Conservation (phyloP, 2,329 filamentous ascomycete species). For the Bipolaris sorokiniana region DNA sequence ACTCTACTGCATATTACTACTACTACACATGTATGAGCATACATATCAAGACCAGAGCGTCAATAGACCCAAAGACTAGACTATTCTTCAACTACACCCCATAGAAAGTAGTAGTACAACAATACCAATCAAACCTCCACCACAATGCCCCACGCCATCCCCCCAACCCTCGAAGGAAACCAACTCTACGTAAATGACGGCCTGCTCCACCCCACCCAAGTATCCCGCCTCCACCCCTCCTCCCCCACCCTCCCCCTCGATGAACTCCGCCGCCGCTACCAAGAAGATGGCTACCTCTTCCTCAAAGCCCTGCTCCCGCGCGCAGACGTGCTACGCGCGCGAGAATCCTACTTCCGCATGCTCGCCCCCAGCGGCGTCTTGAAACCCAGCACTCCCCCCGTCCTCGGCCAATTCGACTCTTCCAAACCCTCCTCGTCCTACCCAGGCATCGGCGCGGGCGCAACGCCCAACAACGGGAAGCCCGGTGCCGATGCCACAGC, state of each 20-base stretch:
- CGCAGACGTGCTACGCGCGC: conserved; percentile 59
- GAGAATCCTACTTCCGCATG: conserved; percentile 61
- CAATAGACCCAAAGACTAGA: background rate
- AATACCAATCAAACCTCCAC: background rate
- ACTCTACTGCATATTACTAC: too few species aligned
- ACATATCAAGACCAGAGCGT: background rate
- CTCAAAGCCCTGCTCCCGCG: conserved; percentile 62
- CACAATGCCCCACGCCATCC: conserved; percentile 45
- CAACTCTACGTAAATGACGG: conserved; percentile 56
- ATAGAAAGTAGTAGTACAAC: background rate
- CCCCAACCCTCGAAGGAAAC: conserved; percentile 35
- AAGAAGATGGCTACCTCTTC: conserved; percentile 62
- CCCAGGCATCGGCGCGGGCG: conserved; percentile 62
- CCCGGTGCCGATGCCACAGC: conserved; percentile 52
- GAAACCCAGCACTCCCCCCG: conserved; percentile 58
- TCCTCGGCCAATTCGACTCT: conserved; percentile 62
- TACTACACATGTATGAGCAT: too few species aligned
- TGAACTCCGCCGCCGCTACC: conserved; percentile 56
- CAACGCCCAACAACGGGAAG: conserved; percentile 52
- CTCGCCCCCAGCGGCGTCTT: conserved; percentile 63
- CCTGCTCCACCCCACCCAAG: conserved; percentile 54
- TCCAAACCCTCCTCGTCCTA: conserved; percentile 53
- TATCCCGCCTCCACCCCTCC: conserved; percentile 53
- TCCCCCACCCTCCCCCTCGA: conserved; percentile 54
- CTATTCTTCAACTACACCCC: background rate